Base-by-base conservation (phyloP, 768 basidiomycete species). In the Boletales sp. region DNA sequence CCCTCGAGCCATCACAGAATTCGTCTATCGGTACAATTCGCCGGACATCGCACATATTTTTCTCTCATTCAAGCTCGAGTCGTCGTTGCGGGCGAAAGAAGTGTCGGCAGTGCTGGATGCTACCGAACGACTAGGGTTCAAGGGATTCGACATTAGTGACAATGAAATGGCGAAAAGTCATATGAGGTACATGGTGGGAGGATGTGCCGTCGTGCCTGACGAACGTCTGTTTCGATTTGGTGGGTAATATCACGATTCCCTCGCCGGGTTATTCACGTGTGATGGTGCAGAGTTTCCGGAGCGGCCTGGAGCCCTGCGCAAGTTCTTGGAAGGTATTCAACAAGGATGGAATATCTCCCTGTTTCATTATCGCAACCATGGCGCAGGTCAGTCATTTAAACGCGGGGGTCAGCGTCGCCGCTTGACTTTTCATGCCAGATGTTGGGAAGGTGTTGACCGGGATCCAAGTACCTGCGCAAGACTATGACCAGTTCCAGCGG, bases 361-460 rank as follows among this genome's bases (percentile, higher is more conserved):
- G 56, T 99, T 98, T 74, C 96, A 99, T 67, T 99, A 99, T 69
- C 81, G 96, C 48, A 97, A 98, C 66, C 95, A 98, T 52, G 96
- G 96, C 30, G 92, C 88, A 63, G 94, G 94, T 91, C 57, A 51
- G 86, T 75, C 31, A 30, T 33, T 45, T 21, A 21, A 39, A 15
- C 31, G 39, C 49, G 33, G 12, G 9, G 18, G 13, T 15, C 17
- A 43, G 18, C 18, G 13, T 46, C 43, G 28, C 19, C 19, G 33
- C 53, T 54, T 15, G 53, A 8, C 33, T 42, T 40, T 21, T 21
- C 21, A 39, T 31, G n/a, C 15, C 34, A 95, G 95, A 98, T 64
- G 73, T 97, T 25, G 93, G 93, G 21, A 95, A 86, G 67, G 89
- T 99, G 4, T 72, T 99, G 44, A 90, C 94, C 4, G 96, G 93